These are phyloP conservation scores for Gnomoniopsis sp. DNA, from an alignment of 2,329 filamentous ascomycete species.

Conservation along the genomic window DNA sequence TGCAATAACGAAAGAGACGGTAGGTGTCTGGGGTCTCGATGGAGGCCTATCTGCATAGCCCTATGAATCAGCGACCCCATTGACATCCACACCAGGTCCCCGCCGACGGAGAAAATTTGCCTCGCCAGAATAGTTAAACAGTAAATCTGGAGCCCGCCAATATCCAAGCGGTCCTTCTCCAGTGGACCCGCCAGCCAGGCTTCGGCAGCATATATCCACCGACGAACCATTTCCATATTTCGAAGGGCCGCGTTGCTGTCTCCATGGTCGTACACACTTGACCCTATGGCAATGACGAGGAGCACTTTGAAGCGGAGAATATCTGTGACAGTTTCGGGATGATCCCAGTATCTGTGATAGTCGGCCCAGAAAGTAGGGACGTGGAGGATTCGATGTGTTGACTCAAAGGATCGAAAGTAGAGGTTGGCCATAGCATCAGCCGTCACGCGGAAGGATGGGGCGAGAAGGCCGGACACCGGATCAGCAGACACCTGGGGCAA, in stretches of 20 bases:
- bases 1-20: slow-evolving; percentile 44
- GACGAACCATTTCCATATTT: neutral
- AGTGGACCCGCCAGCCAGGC: slow-evolving; percentile 38
- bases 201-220: slow-evolving; percentile 38
- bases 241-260: neutral
- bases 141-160: slow-evolving; percentile 36
- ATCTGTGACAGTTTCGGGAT: neutral
- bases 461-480: slow-evolving; percentile 15
- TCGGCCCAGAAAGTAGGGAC: slow-evolving; percentile 52
- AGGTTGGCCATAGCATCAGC: slow-evolving; percentile 48
- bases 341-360: slow-evolving; percentile 48
- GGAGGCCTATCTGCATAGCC: slow-evolving; percentile 39
- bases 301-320: neutral
- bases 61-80: neutral
- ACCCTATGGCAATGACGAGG: neutral
- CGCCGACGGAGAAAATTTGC: slow-evolving; percentile 22
- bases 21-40: slow-evolving; percentile 51
- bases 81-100: neutral
- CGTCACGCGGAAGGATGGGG: slow-evolving; percentile 34
- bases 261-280: slow-evolving; percentile 23
- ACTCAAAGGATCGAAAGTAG: slow-evolving; percentile 55
- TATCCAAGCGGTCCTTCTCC: slow-evolving; percentile 22
- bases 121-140: slow-evolving; percentile 37
- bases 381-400: slow-evolving; percentile 55
- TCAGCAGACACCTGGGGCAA: slow-evolving; percentile 37